Base-by-base conservation (phyloP, 1,139 yeast genomes). In the Blastobotrys illinoisensis region DNA sequence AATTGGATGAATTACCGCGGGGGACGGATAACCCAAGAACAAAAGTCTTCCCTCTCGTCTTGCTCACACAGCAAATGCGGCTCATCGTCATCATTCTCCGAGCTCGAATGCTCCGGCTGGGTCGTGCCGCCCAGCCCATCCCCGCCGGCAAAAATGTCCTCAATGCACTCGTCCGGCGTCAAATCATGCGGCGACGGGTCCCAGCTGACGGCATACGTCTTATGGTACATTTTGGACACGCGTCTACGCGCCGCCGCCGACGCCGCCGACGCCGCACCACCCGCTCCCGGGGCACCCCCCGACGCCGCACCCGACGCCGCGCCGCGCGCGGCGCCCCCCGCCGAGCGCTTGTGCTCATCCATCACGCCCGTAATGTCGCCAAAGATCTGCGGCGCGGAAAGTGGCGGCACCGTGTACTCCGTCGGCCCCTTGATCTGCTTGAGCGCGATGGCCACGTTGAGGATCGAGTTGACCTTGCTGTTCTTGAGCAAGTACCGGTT, bases 391-490 rank as follows among this genome's bases (percentile, higher is more conserved):
- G 70, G 69, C 1, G 68, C 59, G 2, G 64, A 54, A 48, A 69
- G 56, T 7, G 61, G 61, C 1, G 72, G 72, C 55, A 71, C 65
- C 40, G 59, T 56, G 53, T 66, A 76, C 48, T 69, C 71, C 1
- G 65, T 57, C 9, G 71, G 68, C 4, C 85, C 85, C 50, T 78
- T 71, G 1, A 74, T 57, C 50, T 79, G 77, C 61, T 62, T 78
- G 68, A 69, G 78, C 67, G 66, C 79, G 60, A 78, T 75, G 67
- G 70, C 71, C 54, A 73, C 76, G 63, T 79, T 83, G 47, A 88
- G 71, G 47, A 90, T 85, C 4, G 95, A 85, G 68, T 93, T 91
- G 20, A 91, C 83, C 62, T 88, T 88, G 9, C 96, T 85, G 43
- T 88, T 80, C 62, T 85, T 85, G 49, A 91, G 73, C 53, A 91